These are phyloP conservation scores for grape (Vitis vinifera) DNA, from an alignment of 164 flowering plant genomes.

Conservation along the genomic window DNA sequence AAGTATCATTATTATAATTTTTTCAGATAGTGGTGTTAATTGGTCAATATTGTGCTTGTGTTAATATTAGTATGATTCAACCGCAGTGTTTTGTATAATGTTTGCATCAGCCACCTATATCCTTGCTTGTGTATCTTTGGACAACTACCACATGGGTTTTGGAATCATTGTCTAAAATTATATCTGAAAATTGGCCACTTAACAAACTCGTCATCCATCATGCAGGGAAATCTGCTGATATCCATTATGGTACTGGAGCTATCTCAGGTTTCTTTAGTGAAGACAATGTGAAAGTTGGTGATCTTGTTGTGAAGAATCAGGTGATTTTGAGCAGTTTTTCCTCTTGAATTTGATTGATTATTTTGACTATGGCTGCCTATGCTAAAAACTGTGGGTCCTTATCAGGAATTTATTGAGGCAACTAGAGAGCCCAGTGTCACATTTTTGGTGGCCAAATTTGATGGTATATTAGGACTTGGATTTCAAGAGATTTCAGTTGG, in stretches of 20 bases:
- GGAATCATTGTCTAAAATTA: no score
- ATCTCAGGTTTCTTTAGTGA: slow-evolving; percentile 46
- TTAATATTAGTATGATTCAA: neutral
- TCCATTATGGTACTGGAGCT: slow-evolving; percentile 44
- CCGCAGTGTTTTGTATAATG: neutral
- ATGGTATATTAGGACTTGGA: slow-evolving; percentile 54
- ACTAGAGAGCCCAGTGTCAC: slow-evolving; percentile 49
- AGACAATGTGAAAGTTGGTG: slow-evolving; percentile 41
- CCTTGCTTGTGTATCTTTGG: neutral
- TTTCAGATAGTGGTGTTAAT: no score
- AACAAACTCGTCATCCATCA: neutral
- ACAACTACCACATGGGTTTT: neutral
- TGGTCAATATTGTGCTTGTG: no score
- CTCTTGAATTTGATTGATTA: neutral
- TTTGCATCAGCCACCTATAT: no score
- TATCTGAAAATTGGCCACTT: neutral
- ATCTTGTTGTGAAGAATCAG: slow-evolving; percentile 38
- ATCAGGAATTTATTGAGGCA: slow-evolving; percentile 51
- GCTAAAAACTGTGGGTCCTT: neutral
- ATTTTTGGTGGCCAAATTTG: slow-evolving; percentile 49
- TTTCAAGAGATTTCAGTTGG: slow-evolving; percentile 56
- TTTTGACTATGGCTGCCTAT: neutral
- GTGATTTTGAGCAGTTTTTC: slow-evolving; percentile 13
- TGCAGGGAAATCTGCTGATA: slow-evolving; percentile 40
- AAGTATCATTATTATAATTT: neutral